Conservation (phyloP, 768 basidiomycete genomes). For the Podaxis sp. region DNA sequence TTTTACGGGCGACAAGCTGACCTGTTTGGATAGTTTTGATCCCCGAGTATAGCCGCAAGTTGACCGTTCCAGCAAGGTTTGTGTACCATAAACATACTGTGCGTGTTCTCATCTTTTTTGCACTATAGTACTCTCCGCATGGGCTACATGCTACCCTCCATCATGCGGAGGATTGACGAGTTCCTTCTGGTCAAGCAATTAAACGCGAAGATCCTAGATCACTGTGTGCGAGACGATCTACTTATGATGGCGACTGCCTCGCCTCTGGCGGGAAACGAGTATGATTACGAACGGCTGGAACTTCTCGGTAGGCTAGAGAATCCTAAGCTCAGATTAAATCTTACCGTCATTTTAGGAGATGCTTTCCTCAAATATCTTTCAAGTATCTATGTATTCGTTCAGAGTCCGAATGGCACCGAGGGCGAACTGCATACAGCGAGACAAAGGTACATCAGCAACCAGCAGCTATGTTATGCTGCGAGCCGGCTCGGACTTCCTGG, state of each 20-base stretch:
- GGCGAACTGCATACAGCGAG: conserved; percentile 67
- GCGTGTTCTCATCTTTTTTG: conserved; percentile 5
- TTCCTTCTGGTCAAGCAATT: conserved; percentile 76
- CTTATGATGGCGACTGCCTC: conserved; percentile 69
- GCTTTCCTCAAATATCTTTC: conserved; percentile 80
- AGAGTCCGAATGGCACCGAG: conserved; percentile 62
- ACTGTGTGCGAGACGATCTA: conserved; percentile 58
- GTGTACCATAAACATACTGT: background rate
- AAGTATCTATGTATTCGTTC: conserved; percentile 73
- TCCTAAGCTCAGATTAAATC: conserved; percentile 4
- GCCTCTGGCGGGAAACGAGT: conserved; percentile 66
- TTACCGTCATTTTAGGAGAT: conserved; percentile 52
- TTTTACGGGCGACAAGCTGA: background rate
- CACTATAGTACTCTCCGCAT: conserved; percentile 61
- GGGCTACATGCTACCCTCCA: conserved; percentile 70
- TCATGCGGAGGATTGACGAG: conserved; percentile 71
- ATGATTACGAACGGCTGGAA: conserved; percentile 84
- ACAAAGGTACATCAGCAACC: conserved; percentile 75
- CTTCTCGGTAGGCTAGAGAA: conserved; percentile 59
- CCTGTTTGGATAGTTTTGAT: conserved; percentile 59
- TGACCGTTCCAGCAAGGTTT: conserved; percentile 73
- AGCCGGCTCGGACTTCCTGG: conserved; percentile 60
- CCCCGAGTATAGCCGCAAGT: conserved; percentile 77
- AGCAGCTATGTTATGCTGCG: conserved; percentile 56
- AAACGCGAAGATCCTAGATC: conserved; percentile 65